phyloP scores from a whole-genome alignment of 441 rosid species.

The Arabidopsis hybrid region DNA sequence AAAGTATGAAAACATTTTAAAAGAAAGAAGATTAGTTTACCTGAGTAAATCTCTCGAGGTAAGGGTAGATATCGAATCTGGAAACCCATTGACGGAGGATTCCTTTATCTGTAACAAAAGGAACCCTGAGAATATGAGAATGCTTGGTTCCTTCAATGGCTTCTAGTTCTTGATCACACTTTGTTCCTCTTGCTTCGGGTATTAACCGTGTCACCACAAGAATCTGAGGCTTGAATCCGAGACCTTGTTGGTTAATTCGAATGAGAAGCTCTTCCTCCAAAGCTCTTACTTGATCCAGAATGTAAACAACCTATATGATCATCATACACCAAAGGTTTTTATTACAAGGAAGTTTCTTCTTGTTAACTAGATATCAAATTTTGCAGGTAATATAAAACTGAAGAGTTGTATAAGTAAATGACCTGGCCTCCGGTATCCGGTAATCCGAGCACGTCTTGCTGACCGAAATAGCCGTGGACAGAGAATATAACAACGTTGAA shows the following conservation, averaged over 20 bases:
- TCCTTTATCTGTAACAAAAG: conserved; percentile 77
- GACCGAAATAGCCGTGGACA: conserved; percentile 94
- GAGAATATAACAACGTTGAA: conserved; percentile 90
- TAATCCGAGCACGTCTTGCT: conserved; percentile 85
- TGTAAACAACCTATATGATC: conserved; percentile 79
- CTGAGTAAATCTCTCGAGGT: conserved; percentile 78
- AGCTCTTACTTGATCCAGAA: conserved; percentile 96
- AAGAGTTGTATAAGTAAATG: not conserved
- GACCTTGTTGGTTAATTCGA: conserved; percentile 82
- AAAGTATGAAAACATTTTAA: not conserved
- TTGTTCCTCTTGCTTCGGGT: conserved; percentile 85
- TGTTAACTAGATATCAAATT: not conserved
- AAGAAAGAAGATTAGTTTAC: conserved; percentile 41
- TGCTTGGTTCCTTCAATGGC: conserved; percentile 72
- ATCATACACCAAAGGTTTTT: not conserved
- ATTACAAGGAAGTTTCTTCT: not conserved
- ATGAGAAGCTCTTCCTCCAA: conserved; percentile 79
- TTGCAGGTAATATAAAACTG: not conserved
- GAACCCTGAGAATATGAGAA: conserved; percentile 84
- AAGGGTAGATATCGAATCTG: conserved; percentile 87
- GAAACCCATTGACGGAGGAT: conserved; percentile 86
- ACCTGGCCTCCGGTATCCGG: conserved; percentile 99
- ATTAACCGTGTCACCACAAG: conserved; percentile 88
- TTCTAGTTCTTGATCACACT: conserved; percentile 84
- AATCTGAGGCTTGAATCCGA: conserved; percentile 77